These are phyloP conservation scores for Chlorociboria aeruginascens DNA, from an alignment of 495 filamentous ascomycete species.

Conservation along the genomic window DNA sequence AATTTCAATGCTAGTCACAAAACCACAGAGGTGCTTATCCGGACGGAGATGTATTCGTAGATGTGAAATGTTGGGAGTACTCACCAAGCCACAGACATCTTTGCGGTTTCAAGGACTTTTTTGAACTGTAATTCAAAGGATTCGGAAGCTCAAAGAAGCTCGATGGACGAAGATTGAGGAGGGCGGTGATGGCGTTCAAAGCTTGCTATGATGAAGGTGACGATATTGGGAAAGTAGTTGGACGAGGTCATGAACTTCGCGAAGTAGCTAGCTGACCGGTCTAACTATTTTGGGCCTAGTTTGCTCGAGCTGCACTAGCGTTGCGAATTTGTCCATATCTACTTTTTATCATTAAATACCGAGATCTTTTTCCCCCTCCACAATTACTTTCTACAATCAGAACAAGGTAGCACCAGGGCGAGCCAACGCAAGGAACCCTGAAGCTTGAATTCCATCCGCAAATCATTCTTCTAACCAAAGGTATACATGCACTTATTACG, in stretches of 20 bases:
- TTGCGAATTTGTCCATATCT: no score
- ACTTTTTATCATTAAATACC: no score
- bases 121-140: conserved; percentile 8
- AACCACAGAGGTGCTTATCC: no score
- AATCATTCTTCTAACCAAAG: background rate
- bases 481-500: background rate
- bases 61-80: background rate
- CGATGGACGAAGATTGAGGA: conserved; percentile 24
- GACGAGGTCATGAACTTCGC: conserved; percentile 11
- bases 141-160: conserved; percentile 17
- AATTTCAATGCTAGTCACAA: background rate
- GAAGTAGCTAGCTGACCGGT: background rate
- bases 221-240: conserved; percentile 21
- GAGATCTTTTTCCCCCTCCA: no score
- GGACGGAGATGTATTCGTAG: no score
- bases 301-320: no score
- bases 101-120: conserved; percentile 12
- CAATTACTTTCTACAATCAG: no score
- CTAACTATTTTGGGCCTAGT: no score
- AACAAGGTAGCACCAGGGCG: conserved; percentile 39
- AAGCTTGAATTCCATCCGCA: background rate
- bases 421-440: conserved; percentile 55
- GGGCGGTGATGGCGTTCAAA: conserved; percentile 31
- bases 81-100: conserved; percentile 16
- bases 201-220: conserved; percentile 20